Conservation (phyloP, 257 asterid species). For the Solanum tacnaense region DNA sequence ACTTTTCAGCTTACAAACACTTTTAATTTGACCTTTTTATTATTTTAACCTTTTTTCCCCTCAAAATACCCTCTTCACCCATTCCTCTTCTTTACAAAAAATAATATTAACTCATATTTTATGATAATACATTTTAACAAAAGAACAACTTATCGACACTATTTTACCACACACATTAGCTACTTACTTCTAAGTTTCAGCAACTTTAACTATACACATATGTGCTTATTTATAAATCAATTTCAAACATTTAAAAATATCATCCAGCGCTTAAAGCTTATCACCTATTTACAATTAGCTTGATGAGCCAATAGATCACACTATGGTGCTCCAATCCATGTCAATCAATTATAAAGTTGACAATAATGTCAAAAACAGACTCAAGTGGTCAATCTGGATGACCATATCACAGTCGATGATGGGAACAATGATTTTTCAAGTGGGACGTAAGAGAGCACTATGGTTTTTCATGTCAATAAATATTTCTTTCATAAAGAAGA, state of each 20-base stretch:
- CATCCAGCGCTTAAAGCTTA: neutral
- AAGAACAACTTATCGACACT: neutral
- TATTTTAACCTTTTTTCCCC: neutral
- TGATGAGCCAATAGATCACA: neutral
- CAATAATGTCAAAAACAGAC: neutral
- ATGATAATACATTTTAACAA: neutral
- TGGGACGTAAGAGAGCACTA: neutral
- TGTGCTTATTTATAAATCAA: neutral
- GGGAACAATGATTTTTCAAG: neutral
- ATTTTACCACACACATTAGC: neutral
- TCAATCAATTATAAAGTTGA: neutral
- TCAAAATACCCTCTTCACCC: neutral
- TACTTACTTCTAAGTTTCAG: neutral
- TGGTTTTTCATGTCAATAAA: neutral
- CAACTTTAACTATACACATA: neutral
- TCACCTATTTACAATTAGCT: neutral
- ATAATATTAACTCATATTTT: neutral
- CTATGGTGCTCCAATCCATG: neutral
- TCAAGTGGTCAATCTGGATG: neutral
- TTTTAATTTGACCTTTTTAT: neutral
- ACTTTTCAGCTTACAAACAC: neutral
- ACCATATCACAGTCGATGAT: neutral
- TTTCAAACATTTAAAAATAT: neutral
- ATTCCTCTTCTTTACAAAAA: neutral
- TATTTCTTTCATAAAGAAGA: neutral